phyloP scores from a whole-genome alignment of 768 basidiomycete genomes.

The Amanita rimosa region DNA sequence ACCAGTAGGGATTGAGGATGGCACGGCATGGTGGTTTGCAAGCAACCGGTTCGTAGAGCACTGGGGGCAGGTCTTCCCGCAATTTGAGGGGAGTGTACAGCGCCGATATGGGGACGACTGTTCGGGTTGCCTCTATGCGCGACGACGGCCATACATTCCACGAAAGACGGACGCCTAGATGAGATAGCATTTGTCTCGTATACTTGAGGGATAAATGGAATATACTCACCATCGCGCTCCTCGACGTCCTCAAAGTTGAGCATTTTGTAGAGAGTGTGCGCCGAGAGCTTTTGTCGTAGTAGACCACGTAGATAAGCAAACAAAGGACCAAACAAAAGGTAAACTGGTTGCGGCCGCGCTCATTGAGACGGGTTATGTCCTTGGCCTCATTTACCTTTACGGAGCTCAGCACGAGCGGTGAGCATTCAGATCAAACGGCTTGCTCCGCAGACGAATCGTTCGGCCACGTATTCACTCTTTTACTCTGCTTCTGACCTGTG shows the following conservation, averaged over 20 bases:
- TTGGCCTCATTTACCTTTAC: background rate
- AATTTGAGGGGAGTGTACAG: constrained; percentile 93
- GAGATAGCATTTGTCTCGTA: background rate
- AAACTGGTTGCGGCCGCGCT: background rate
- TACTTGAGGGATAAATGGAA: background rate
- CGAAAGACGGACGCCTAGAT: constrained; percentile 79
- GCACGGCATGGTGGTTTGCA: constrained; percentile 98
- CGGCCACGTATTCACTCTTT: no score
- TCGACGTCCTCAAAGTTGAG: constrained; percentile 94
- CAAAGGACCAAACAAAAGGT: constrained; percentile 11
- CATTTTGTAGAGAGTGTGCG: constrained; percentile 21
- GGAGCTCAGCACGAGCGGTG: background rate
- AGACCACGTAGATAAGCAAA: constrained; percentile 26
- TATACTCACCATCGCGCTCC: constrained; percentile 80
- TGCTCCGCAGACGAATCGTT: no score
- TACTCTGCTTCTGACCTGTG: no score
- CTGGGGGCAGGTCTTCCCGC: constrained; percentile 88
- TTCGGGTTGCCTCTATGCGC: constrained; percentile 94
- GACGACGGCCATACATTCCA: constrained; percentile 99
- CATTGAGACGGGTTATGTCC: background rate
- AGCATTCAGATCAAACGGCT: no score
- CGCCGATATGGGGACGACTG: constrained; percentile 97
- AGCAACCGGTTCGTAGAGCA: constrained; percentile 95
- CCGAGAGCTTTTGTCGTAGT: background rate
- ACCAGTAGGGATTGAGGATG: constrained; percentile 97